Conservation (phyloP, 768 basidiomycete genomes). For the Rhodocollybia butyracea region DNA sequence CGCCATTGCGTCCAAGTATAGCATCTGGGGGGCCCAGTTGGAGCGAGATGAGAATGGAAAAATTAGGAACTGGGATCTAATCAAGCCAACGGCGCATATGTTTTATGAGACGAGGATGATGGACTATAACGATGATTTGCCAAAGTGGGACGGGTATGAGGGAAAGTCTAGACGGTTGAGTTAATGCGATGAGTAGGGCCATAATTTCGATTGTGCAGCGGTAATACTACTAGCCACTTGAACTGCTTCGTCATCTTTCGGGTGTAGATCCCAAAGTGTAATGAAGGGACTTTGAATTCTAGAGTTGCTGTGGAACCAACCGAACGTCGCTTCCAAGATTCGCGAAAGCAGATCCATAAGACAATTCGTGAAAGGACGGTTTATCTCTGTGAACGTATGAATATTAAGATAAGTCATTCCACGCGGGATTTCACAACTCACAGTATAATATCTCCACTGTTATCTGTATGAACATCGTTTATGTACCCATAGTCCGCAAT, state of each 20-base stretch:
- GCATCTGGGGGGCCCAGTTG: constrained; percentile 57
- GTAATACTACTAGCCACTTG: no score
- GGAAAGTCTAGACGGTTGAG: neutral
- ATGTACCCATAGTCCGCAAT: constrained; percentile 57
- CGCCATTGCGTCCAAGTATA: constrained; percentile 42
- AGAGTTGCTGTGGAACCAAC: neutral
- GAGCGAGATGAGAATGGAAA: constrained; percentile 49
- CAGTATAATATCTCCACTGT: constrained; percentile 47
- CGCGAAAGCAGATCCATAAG: constrained; percentile 22
- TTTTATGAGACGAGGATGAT: constrained; percentile 43
- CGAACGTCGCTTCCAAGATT: constrained; percentile 35
- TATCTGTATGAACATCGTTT: constrained; percentile 58
- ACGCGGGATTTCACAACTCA: constrained; percentile 25
- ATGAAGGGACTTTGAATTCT: constrained; percentile 46
- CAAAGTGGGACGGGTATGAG: constrained; percentile 43
- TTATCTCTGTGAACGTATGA: constrained; percentile 43
- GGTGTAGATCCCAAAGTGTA: constrained; percentile 15
- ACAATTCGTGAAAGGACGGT: constrained; percentile 49
- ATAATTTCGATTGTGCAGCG: neutral
- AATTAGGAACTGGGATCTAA: constrained; percentile 48
- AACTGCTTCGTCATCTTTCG: neutral
- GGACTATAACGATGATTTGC: constrained; percentile 35
- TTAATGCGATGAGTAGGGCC: neutral
- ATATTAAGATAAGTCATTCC: constrained; percentile 16
- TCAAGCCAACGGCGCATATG: constrained; percentile 48